Base-by-base conservation (phyloP, 768 basidiomycete genomes). In the Rhizopogon vinicolor region DNA sequence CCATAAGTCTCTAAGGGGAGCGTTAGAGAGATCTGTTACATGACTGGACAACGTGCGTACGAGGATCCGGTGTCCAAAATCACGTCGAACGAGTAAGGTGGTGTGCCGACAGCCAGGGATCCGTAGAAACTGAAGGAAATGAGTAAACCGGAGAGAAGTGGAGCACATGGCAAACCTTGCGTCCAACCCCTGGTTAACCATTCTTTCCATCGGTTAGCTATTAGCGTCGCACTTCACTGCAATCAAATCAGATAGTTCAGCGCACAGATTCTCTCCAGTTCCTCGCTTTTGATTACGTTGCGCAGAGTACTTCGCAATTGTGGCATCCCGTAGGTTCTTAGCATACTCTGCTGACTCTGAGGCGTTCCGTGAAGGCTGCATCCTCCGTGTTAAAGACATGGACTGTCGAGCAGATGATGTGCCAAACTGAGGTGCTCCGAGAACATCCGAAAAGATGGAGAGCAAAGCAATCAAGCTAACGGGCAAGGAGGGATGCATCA, bases 171-270 rank as follows among this genome's bases (percentile, higher is more conserved):
- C 73, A 46, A 62, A 83, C 85, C 79, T 84, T 6, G 85, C 80
- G 63, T 91, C 89, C 10, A 72, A 68, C 43, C 81, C 80, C 69
- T 87, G 84, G 59, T 87, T 82, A 39, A 80, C 76, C 6, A 88
- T 66, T 28, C 87, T 89, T 61, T 19, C 18, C 3, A 37, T 49
- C 9, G 8, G 22, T 49, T 37, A 25, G 25, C 25, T 4, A 25
- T 25, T 25, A 49, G 48, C 10, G 14, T 49, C 22, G 25, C 33
- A 44, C 7, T 18, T 65, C 39, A 67, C 44, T 43, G 2, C 39
- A 40, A 25, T 12, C 1, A 22, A 7, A 12, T 8, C 18, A 3
- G 7, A 46, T 40, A 25, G 9, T 22, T 56, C 46, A 54, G 22
- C 61, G 0, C 62, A 83, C 83, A 79, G 63, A 60, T 81, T 81